Evolutionary conservation across 2,329 filamentous ascomycete species (phyloP), one percentile per base, ranked within the genome.

Genomic region (Ascochyta clinopodiicola): DNA sequence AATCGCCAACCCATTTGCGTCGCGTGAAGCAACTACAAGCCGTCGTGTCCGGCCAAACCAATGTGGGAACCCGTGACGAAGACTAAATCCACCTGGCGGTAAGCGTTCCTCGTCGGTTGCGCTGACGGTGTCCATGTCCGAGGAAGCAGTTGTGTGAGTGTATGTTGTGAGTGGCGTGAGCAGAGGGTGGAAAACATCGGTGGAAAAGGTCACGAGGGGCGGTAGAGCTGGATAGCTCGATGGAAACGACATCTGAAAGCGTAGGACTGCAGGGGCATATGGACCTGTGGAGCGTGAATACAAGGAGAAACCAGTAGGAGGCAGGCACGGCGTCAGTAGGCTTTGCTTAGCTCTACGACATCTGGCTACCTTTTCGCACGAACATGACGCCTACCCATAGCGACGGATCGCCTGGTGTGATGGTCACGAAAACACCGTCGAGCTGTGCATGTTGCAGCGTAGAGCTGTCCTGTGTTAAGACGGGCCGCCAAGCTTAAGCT

Each of bases 91-190:
- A 2, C 94, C 95, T 0, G 94, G 93, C 0, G 92, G 90, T 47
- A 97, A 79, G 13, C 90, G 82, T 71, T 96, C 91, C 31, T 91
- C 88, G 66, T 96, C 92, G 2, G 87, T 89, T 8, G 92, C 91
- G 72, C 90, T 94, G 59, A 93, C 88, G 0, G 91, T 91, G 43
- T 90, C 91, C 58, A 87, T 88, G 58, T 90, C 86, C 32, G 89
- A 86, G 53, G 74, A 73, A 24, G 89, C 88, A 59, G 91, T 92
- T 37, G 91, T 90, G 79, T 96, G 96, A 71, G 91, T 95, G 77
- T 96, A 96, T 3, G 92, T 96, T n/a, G 92, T 96, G 59, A 96
- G 82, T 34, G 95, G 93, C 7, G 93, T 92, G 63, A 98, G 88
- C 37, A 99, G 82, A 17, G 94, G 94, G 74, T 99, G 94, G 75